These are phyloP conservation scores for Hypomyces rosellus DNA, from an alignment of 2,329 filamentous ascomycete genomes.

Conservation along the genomic window DNA sequence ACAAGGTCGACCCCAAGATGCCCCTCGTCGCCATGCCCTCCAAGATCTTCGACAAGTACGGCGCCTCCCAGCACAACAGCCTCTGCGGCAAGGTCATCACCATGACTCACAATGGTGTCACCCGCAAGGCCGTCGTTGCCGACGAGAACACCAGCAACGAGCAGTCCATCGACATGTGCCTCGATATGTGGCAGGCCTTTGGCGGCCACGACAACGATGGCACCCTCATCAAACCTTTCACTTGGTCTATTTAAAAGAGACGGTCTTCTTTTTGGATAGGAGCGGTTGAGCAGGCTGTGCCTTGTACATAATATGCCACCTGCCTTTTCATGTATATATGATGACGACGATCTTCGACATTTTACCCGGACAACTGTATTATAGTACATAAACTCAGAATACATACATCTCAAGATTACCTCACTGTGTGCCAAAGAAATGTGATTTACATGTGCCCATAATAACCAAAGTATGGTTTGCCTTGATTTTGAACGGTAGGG, in stretches of 20 bases:
- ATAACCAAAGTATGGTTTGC: too few species aligned
- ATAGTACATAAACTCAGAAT: too few species aligned
- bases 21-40: slow-evolving; percentile 10
- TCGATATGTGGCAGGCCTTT: slow-evolving; percentile 12
- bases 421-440: too few species aligned
- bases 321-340: too few species aligned
- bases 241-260: slow-evolving; percentile 7
- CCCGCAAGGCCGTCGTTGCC: slow-evolving; percentile 9
- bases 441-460: too few species aligned
- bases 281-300: slow-evolving; percentile 4
- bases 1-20: slow-evolving; percentile 6
- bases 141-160: slow-evolving; percentile 11
- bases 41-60: slow-evolving; percentile 4
- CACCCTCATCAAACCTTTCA: slow-evolving; percentile 8
- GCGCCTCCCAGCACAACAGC: slow-evolving; percentile 9
- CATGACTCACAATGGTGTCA: slow-evolving; percentile 11
- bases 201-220: slow-evolving; percentile 10
- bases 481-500: too few species aligned
- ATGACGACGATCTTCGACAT: too few species aligned
- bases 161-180: slow-evolving; percentile 12
- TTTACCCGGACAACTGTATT: too few species aligned
- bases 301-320: slow-evolving; percentile 5
- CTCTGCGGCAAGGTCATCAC: slow-evolving; percentile 14
- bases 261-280: slow-evolving; percentile 2
- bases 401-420: too few species aligned